phyloP scores from a whole-genome alignment of 202 grass and related monocot species.

The Alloteropsis angusta region DNA sequence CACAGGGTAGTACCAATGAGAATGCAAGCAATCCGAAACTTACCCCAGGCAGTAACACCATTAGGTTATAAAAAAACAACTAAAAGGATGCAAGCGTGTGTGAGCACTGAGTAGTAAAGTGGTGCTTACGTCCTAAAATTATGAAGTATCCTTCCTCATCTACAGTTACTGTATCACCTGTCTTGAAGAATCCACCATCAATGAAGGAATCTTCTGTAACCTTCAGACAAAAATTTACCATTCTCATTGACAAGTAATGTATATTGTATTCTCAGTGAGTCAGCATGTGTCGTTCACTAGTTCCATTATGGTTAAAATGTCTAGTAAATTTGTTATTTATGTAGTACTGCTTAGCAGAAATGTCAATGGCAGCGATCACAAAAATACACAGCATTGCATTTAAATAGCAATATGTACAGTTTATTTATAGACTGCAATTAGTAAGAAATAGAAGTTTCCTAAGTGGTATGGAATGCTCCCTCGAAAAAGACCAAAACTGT shows the following conservation, averaged over 20 bases:
- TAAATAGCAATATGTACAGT: neutral
- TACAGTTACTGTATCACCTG: conserved; percentile 83
- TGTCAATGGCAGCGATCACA: neutral
- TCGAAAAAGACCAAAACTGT: neutral
- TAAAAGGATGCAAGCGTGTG: neutral
- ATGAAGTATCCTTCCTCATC: conserved; percentile 76
- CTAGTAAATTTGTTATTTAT: neutral
- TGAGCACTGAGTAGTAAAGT: conserved; percentile 2
- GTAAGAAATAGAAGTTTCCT: neutral
- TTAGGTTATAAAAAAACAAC: conserved; percentile 17
- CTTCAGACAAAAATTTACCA: conserved; percentile 39
- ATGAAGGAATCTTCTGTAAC: conserved; percentile 73
- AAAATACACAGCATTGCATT: neutral
- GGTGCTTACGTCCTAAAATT: conserved; percentile 88
- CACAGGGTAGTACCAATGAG: conserved; percentile 18
- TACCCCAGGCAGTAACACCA: conserved; percentile 1
- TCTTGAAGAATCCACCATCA: conserved; percentile 83
- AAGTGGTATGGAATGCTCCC: neutral
- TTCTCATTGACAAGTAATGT: conserved; percentile 8
- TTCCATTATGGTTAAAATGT: neutral
- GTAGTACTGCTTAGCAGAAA: neutral
- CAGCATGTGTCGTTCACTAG: neutral
- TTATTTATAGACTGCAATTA: neutral
- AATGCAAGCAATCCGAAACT: neutral
- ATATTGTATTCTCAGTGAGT: conserved; percentile 10